Base-by-base conservation (phyloP, 2,329 filamentous ascomycete genomes). In the Cladosporium phlei region DNA sequence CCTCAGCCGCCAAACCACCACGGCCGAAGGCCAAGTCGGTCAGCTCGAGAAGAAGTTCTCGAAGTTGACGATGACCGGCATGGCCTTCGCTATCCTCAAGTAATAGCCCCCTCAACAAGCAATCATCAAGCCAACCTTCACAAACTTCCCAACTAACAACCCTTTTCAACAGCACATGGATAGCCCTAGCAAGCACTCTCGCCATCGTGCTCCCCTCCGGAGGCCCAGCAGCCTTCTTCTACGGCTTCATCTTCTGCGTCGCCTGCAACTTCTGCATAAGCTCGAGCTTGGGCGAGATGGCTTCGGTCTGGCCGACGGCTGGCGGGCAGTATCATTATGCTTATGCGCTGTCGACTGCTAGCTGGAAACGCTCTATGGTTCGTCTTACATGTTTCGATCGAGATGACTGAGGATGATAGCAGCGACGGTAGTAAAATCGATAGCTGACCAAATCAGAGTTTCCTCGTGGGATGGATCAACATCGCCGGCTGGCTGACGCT, bases 201-300 rank as follows among this genome's bases (percentile, higher is more conserved):
- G 73, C 70, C 4, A 67, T 81, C 4, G 76, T 77, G 19, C 68
- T 88, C 17, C 82, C 83, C 1, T 83, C 78, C 9, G 85, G 85
- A 28, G 85, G 85, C 0, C 75, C 79, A 19, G 78, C 75, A 11
- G 76, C 80, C 49, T 80, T 87, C 34, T 74, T 88, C 51, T 88
- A 84, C 83, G 85, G 83, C 2, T 54, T 70, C 10, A 52, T 75
- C 5, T 68, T 65, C 3, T 64, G 66, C 8, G 67, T 79, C 42
- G 54, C 85, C 38, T 85, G 82, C 66, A 86, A 85, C 56, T 57
- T 85, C 9, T 82, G 77, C 53, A 73, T 85, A 28, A 79, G 82
- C 6, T 75, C 78, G 11, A 83, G 80, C 2, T 70, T 86, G 12
- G 81, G 81, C 34, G 83, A 86, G 60, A 86, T 86, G 58, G 69